Evolutionary conservation across 148 eudicot genomes (phyloP).

Genomic region (Spergularia bocconei): DNA sequence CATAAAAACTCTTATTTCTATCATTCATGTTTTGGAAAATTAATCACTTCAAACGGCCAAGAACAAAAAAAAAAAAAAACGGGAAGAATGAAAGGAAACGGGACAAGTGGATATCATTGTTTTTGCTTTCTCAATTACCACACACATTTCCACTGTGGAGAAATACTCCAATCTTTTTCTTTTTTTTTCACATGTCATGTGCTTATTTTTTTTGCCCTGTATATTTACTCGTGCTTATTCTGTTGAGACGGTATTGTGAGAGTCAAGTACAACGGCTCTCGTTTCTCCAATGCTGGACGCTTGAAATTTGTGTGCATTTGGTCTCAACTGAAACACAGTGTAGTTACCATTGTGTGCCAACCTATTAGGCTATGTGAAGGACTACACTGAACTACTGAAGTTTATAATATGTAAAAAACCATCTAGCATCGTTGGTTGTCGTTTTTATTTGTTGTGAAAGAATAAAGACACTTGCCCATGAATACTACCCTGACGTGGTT

Average conservation of each 20-base stretch:
- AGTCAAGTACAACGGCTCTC: neutral
- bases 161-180: neutral
- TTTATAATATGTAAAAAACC: neutral
- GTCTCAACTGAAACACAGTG: neutral
- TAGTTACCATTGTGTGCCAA: too few relatives aligned
- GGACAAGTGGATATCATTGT: neutral
- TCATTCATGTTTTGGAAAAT: slow-evolving; percentile 5
- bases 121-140: neutral
- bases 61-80: neutral
- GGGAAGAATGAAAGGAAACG: too few relatives aligned
- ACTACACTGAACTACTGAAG: too few relatives aligned
- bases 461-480: neutral
- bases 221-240: neutral
- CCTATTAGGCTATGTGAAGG: too few relatives aligned
- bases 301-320: neutral
- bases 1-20: neutral
- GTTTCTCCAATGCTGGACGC: neutral
- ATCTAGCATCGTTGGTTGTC: neutral
- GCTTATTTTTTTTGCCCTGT: too few relatives aligned
- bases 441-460: neutral
- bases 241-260: neutral
- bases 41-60: neutral
- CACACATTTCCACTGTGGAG: too few relatives aligned
- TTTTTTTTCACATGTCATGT: too few relatives aligned
- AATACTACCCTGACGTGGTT: neutral